Evolutionary conservation across 140 eudicot species (phyloP), one percentile per base, ranked within the genome.

Genomic region (Stevia rebaudiana): DNA sequence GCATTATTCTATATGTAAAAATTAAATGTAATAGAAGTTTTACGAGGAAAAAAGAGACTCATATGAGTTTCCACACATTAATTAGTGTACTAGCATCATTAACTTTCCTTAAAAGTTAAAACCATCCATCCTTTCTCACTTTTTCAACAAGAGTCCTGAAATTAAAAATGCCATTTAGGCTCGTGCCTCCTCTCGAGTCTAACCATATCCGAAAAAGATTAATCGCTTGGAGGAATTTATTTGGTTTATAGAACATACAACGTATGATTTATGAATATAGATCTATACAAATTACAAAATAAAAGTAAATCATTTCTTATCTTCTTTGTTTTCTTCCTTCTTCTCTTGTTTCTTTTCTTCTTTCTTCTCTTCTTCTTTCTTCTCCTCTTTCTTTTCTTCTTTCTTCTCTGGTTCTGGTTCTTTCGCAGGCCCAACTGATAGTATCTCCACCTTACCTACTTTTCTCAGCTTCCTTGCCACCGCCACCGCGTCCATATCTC

Each of bases 341-440:
- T 69, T 69, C 53, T 78, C 77, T 39, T 74, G 76, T 60, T 64
- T 70, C 64, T 79, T 53, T 42, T 71, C 62, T 30, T 78, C 72
- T 8, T 77, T 75, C 36, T 76, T 61, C 52, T 79, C 68, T 22
- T 81, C 89, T 9, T 77, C 71, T 44, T 86, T 80, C 23, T 82
- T 80, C 60, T 83, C 94, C n/a, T 78, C 80, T 18, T 86, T 74
- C 40, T 84, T 80, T 15, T 84, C 90, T 59, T 82, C 80, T 36
- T 91, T 91, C 48, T 84, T n/a, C n/a, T n/a, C n/a, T n/a, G n/a
- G n/a, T n/a, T n/a, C 83, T 76, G 90, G 95, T 59, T 90, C 95
- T 71, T 83, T 83, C 11, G 87, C 95, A 5, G 90, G 95, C 5
- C 95, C 95, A 22, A 86, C 95, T 21, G 95, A 86, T 22, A 86